Evolutionary conservation across 768 basidiomycete genomes (phyloP).

Genomic region (Russula earlei): DNA sequence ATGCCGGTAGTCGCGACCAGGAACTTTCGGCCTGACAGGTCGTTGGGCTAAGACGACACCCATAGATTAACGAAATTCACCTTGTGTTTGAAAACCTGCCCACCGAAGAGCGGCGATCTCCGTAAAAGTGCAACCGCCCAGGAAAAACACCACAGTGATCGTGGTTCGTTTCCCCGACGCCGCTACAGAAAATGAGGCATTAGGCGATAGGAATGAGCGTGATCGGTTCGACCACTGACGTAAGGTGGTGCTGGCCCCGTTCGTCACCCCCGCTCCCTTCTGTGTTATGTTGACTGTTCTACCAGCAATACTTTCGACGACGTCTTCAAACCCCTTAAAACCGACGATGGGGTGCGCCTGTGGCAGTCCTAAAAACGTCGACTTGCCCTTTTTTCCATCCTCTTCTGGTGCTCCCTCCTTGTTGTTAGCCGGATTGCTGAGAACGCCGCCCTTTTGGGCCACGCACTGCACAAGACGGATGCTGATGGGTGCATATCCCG

Average conservation of each 20-base stretch:
- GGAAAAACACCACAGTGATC: constrained; percentile 90
- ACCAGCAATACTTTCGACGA: constrained; percentile 72
- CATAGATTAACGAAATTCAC: constrained; percentile 30
- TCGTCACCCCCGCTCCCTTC: constrained; percentile 28
- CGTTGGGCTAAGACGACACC: not conserved
- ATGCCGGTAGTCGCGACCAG: constrained; percentile 90
- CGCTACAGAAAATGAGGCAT: not conserved
- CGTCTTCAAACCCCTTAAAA: constrained; percentile 97
- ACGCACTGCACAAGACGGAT: constrained; percentile 88
- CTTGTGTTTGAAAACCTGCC: constrained; percentile 80
- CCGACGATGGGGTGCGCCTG: constrained; percentile 89
- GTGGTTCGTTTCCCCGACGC: constrained; percentile 49
- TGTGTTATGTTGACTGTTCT: constrained; percentile 73
- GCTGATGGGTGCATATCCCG: constrained; percentile 92
- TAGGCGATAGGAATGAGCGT: not conserved
- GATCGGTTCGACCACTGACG: constrained; percentile 25
- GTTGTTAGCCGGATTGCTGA: constrained; percentile 64
- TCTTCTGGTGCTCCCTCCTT: constrained; percentile 40
- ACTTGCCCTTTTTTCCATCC: constrained; percentile 32
- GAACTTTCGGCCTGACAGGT: constrained; percentile 63
- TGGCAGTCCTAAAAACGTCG: constrained; percentile 39
- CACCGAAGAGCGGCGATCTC: constrained; percentile 94
- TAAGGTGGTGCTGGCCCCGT: constrained; percentile 26
- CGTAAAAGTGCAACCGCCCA: constrained; percentile 95
- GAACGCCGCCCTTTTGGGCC: constrained; percentile 82